Conservation (phyloP, 352 stramenopile genomes). For the Paralagenidium karlingii region DNA sequence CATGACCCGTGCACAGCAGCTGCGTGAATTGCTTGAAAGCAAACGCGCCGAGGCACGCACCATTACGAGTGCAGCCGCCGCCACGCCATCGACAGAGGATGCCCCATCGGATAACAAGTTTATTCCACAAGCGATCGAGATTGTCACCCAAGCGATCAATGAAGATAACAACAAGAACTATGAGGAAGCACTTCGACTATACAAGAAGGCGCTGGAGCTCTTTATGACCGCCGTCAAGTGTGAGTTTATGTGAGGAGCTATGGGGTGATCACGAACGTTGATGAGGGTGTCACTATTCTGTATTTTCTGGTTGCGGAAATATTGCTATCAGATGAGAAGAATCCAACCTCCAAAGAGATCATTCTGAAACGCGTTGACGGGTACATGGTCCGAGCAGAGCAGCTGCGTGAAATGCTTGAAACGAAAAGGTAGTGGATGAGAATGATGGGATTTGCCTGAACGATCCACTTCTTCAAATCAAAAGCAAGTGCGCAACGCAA, state of each 20-base stretch:
- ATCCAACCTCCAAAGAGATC: conserved; percentile 80
- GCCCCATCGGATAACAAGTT: conserved; percentile 89
- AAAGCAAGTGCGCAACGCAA: too few relatives aligned
- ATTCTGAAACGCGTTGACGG: conserved; percentile 85
- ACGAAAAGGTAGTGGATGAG: too few relatives aligned
- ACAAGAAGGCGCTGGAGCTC: conserved; percentile 84
- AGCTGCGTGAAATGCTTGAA: conserved; percentile 75
- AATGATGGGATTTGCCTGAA: too few relatives aligned
- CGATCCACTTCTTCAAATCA: too few relatives aligned
- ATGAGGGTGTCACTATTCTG: background rate
- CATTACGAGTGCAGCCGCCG: conserved; percentile 30
- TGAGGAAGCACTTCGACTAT: conserved; percentile 72
- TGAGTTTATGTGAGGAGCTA: too few relatives aligned
- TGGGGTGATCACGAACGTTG: too few relatives aligned
- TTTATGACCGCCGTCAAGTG: conserved; percentile 86
- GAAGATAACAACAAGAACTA: conserved; percentile 86
- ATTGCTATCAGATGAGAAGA: conserved; percentile 78
- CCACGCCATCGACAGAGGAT: too few relatives aligned
- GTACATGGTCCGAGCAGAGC: conserved; percentile 84
- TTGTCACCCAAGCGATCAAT: conserved; percentile 77
- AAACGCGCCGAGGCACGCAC: conserved; percentile 38
- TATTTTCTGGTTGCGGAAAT: background rate
- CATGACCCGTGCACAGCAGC: conserved; percentile 80
- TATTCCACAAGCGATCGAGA: conserved; percentile 84
- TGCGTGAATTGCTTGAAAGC: conserved; percentile 70